These are phyloP conservation scores for Juglanconis sp. DNA, from an alignment of 2,329 filamentous ascomycete genomes.

Conservation along the genomic window DNA sequence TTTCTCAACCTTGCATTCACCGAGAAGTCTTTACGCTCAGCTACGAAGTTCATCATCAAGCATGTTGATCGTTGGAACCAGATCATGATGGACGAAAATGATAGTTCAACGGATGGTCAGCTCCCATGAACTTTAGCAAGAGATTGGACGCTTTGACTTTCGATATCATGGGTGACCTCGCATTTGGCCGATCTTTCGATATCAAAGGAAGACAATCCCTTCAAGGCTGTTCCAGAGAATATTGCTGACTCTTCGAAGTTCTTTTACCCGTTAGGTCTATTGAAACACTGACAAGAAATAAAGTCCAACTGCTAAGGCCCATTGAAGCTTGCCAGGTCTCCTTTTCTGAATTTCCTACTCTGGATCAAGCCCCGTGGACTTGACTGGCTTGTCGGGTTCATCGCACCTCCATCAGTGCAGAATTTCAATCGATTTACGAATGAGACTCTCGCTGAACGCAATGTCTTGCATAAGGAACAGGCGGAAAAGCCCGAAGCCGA, in stretches of 20 bases:
- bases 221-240: constrained; percentile 19
- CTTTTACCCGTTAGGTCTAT: constrained; percentile 17
- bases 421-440: constrained; percentile 19
- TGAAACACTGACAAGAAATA: background rate
- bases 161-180: constrained; percentile 18
- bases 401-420: constrained; percentile 15
- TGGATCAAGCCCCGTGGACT: constrained; percentile 21
- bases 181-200: constrained; percentile 25
- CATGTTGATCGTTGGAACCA: constrained; percentile 25
- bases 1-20: constrained; percentile 22
- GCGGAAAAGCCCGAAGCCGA: constrained; percentile 16
- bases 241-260: constrained; percentile 20
- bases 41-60: constrained; percentile 18
- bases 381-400: constrained; percentile 9
- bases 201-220: constrained; percentile 21
- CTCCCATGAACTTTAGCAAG: background rate
- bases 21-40: constrained; percentile 21
- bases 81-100: constrained; percentile 12
- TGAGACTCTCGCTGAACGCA: constrained; percentile 19
- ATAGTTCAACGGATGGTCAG: constrained; percentile 17
- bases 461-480: constrained; percentile 18
- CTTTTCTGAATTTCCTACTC: constrained; percentile 4
- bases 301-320: background rate
- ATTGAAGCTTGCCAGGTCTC: background rate
- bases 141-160: background rate